Evolutionary conservation across 768 basidiomycete species (phyloP).

Genomic region (Pleurotus ostreatus): DNA sequence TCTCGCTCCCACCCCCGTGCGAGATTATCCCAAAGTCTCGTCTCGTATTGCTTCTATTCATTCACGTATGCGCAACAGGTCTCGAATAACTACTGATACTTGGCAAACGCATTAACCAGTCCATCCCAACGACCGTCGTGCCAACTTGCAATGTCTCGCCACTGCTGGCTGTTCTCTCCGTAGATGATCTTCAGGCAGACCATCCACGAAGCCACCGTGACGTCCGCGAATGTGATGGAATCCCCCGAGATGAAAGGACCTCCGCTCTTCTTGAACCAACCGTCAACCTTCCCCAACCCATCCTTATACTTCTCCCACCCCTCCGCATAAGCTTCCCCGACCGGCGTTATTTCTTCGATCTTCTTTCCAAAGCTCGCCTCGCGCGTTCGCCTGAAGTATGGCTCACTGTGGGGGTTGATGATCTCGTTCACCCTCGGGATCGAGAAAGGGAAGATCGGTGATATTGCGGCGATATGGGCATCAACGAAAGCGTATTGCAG

Average conservation of each 20-base stretch:
- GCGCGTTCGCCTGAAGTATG: neutral
- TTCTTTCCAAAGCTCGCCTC: neutral
- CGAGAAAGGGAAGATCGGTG: neutral
- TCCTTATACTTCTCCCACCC: neutral
- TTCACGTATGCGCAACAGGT: no score
- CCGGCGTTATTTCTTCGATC: neutral
- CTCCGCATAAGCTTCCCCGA: neutral
- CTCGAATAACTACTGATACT: neutral
- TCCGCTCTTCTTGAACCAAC: neutral
- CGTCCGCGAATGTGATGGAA: neutral
- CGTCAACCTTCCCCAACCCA: neutral
- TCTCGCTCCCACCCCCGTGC: no score
- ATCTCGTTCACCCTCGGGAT: neutral
- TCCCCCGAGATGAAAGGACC: neutral
- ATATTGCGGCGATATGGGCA: neutral
- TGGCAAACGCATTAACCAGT: neutral
- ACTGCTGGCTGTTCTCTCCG: constrained; percentile 1
- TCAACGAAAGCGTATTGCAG: neutral
- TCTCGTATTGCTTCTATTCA: no score
- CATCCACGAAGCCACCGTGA: neutral
- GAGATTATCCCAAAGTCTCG: no score
- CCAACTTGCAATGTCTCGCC: neutral
- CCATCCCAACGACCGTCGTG: neutral
- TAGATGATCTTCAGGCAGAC: neutral
- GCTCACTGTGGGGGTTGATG: neutral